Evolutionary conservation across 768 basidiomycete genomes (phyloP), one percentile per base, ranked within the genome.

Genomic region (Boletus tomentosulus): DNA sequence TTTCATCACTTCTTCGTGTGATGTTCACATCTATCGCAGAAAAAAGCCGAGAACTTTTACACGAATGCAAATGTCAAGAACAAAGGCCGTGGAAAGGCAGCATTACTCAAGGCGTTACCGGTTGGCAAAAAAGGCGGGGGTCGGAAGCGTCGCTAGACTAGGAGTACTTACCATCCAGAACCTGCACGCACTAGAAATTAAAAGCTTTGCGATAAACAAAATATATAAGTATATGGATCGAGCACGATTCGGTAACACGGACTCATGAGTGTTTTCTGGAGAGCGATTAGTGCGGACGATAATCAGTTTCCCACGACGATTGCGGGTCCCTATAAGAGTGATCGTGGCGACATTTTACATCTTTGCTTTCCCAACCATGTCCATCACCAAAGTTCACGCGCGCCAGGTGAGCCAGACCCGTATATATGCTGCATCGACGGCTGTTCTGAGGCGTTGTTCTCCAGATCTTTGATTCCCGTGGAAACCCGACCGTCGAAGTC

Each of bases 381-480:
- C 93, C 66, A 83, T 96, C 78, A 85, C 85, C 54, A 94, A 94
- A 78, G 75, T 97, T 67, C 80, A 86, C 76, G 93, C 93, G 66
- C 92, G 94, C 70, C 92, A 95, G 86, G 93, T 91, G 74, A 57
- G 70, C 34, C 16, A 16, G 24, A 24, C 33, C 50, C 34, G 34
- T 13, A 53, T 41, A 42, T 56, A 39, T 50, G 35, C 54, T 30
- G 33, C 41, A 47, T 37, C 19, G 7, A 41, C 34, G 44, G 7
- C 27, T 39, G 35, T 42, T 37, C 52, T 59, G 57, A 72, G 46
- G 53, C 33, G 1, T 22, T 51, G 57, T 56, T 42, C 25, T 27
- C 1, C 66, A 98, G 96, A 96, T 98, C 85, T 98, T 97, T 73
- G 96, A 98, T 82, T 98, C 94, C 69, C 92, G 96, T 69, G 95